Conservation (phyloP, 306 rosid genomes). For the Mimosa pudica region DNA sequence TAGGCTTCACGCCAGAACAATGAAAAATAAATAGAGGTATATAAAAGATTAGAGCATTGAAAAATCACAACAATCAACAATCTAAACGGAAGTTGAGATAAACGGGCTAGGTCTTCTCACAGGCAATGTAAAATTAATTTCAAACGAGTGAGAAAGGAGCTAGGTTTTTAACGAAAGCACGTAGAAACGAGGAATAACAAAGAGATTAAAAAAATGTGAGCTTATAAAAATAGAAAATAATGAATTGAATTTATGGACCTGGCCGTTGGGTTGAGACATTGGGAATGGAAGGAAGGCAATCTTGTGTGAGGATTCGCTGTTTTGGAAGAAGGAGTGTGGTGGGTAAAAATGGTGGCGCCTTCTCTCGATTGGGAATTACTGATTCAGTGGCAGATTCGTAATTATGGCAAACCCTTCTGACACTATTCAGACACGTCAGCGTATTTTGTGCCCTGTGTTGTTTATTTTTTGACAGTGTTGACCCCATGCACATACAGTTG, state of each 20-base stretch:
- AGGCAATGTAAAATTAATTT: not conserved
- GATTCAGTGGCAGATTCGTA: constrained; percentile 6
- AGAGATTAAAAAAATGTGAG: not conserved
- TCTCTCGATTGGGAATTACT: not conserved
- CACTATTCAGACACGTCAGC: not conserved
- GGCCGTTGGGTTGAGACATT: constrained; percentile 4
- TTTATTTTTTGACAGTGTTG: too few species aligned
- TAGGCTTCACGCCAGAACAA: not conserved
- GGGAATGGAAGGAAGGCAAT: not conserved
- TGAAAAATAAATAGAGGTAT: not conserved
- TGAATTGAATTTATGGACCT: not conserved
- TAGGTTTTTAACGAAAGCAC: not conserved
- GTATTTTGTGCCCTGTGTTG: too few species aligned
- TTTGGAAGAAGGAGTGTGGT: not conserved
- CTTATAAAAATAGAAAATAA: not conserved
- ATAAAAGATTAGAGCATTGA: not conserved
- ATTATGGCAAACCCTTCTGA: not conserved
- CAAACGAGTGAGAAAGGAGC: not conserved
- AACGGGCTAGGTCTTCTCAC: not conserved
- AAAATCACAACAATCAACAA: not conserved
- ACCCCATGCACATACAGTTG: not conserved
- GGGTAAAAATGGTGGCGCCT: not conserved
- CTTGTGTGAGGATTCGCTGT: not conserved
- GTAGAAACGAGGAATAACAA: not conserved
- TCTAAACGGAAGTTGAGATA: not conserved